Evolutionary conservation across 2,329 filamentous ascomycete species (phyloP).

Genomic region (Metarhizium humberi): DNA sequence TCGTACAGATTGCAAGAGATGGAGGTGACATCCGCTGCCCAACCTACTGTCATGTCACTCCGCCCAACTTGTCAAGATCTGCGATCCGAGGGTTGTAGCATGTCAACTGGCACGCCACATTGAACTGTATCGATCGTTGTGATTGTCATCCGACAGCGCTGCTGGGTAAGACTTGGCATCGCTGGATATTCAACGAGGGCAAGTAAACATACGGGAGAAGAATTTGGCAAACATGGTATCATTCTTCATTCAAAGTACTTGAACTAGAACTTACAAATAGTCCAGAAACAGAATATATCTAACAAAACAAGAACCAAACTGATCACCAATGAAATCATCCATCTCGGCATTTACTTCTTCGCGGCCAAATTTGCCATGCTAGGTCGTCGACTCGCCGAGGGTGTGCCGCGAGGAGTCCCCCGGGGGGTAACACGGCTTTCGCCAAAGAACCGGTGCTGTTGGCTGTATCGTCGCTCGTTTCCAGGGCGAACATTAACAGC

Average conservation of each 20-base stretch:
- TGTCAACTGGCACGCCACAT: neutral
- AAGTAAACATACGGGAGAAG: neutral
- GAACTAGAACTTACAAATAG: neutral
- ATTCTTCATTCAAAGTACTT: neutral
- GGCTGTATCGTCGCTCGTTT: constrained; percentile 23
- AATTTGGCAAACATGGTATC: neutral
- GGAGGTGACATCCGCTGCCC: neutral
- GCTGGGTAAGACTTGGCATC: neutral
- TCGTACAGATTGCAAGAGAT: neutral
- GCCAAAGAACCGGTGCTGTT: constrained; percentile 31
- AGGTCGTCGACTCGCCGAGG: constrained; percentile 24
- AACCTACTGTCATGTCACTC: neutral
- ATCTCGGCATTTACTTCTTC: constrained; percentile 3
- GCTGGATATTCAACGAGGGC: neutral
- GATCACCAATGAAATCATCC: neutral
- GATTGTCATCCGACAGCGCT: neutral
- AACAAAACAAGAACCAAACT: neutral
- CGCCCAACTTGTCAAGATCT: neutral
- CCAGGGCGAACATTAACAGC: constrained; percentile 10
- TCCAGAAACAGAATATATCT: neutral
- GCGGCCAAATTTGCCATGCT: constrained; percentile 11
- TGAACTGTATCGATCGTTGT: neutral
- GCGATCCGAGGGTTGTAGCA: neutral
- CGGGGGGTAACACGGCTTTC: constrained; percentile 30
- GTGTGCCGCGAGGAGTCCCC: constrained; percentile 26